phyloP scores from a whole-genome alignment of 306 rosid species.

The Begonia fuchsioides region DNA sequence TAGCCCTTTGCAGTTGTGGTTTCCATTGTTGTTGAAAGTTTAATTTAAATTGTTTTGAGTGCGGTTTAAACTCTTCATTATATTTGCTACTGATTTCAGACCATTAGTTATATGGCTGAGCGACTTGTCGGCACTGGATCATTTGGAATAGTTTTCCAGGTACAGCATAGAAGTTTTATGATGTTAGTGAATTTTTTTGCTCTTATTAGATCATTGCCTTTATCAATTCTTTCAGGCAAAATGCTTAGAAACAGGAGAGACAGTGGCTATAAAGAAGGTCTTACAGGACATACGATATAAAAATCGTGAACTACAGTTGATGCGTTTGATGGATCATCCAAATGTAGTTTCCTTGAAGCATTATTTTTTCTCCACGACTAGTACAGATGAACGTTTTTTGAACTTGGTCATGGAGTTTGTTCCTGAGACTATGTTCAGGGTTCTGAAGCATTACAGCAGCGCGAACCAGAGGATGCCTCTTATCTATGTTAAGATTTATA shows the following conservation, averaged over 20 bases:
- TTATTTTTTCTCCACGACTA: conserved; percentile 80
- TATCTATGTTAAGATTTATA: conserved; percentile 76
- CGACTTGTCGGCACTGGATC: conserved; percentile 95
- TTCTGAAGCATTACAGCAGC: conserved; percentile 60
- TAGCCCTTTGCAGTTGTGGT: too few species aligned
- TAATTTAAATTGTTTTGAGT: too few species aligned
- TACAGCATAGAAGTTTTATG: conserved; percentile 13
- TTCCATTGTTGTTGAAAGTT: too few species aligned
- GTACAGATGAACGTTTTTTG: conserved; percentile 72
- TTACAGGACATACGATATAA: conserved; percentile 81
- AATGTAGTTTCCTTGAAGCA: conserved; percentile 73
- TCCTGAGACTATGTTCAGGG: conserved; percentile 80
- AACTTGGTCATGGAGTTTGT: conserved; percentile 91
- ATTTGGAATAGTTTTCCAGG: conserved; percentile 92
- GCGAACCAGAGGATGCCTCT: conserved; percentile 90
- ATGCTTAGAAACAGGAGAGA: conserved; percentile 84
- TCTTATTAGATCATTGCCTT: conserved; percentile 7
- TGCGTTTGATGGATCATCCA: conserved; percentile 95
- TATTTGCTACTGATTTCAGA: conserved; percentile 37
- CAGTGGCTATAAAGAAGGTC: conserved; percentile 86
- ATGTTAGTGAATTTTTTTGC: background rate
- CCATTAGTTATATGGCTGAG: conserved; percentile 96
- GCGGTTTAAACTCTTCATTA: background rate
- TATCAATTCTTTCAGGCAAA: conserved; percentile 47
- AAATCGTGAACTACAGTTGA: conserved; percentile 84